Percentiles rank a stretch among this genome's conserved stretches.
Conservation (phyloP, 1,139 yeast species). For the Hansenula sp. region DNA sequence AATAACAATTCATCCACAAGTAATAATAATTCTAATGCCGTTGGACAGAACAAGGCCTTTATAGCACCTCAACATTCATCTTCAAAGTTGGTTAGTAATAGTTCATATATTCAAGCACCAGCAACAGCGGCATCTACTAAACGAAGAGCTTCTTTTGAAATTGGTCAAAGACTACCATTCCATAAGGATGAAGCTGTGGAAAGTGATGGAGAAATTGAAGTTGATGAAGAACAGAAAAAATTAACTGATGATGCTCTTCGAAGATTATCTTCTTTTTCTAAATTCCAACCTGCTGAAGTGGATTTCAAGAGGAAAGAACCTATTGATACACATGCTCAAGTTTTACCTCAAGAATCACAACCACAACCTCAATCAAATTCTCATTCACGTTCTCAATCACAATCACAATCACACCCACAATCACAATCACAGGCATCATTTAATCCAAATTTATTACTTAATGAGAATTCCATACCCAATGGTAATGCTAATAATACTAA, state of each 20-base stretch:
- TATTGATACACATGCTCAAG: constrained; percentile 1
- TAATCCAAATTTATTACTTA: not conserved
- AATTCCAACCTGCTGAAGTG: constrained; percentile 51
- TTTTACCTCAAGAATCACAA: not conserved
- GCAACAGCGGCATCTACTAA: constrained; percentile 24
- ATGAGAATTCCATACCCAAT: not conserved
- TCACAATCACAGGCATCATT: not conserved
- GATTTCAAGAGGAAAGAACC: constrained; percentile 28
- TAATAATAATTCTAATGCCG: constrained; percentile 3
- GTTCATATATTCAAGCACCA: constrained; percentile 25
- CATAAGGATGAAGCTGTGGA: constrained; percentile 12
- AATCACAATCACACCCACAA: not conserved
- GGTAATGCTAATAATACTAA: not conserved
- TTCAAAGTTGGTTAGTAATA: constrained; percentile 18
- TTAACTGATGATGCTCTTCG: constrained; percentile 36
- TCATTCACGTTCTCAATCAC: no score
- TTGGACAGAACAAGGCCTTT: constrained; percentile 6
- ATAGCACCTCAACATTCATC: constrained; percentile 10
- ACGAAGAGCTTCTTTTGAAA: constrained; percentile 25
- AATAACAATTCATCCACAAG: no score
- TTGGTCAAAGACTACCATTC: constrained; percentile 30
- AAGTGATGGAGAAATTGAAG: constrained; percentile 21
- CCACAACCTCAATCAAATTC: not conserved
- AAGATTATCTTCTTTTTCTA: constrained; percentile 27
- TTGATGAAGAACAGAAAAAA: constrained; percentile 29